Percentiles rank a stretch among this genome's conserved stretches.
Conservation (phyloP, 108 stramenopile species). For the Skeletonema marinoi region DNA sequence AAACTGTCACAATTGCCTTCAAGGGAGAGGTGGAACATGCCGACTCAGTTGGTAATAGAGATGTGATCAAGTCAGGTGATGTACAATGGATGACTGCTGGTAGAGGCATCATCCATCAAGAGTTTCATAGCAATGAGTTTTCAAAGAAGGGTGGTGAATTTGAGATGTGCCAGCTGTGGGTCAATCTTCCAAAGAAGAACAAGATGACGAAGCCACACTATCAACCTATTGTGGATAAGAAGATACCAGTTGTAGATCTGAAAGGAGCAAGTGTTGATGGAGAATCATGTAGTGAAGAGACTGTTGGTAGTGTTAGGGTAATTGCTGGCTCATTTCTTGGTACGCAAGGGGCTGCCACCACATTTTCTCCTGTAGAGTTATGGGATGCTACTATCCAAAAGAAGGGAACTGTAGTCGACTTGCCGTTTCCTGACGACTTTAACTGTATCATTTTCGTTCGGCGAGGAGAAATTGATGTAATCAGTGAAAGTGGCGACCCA, state of each 20-base stretch:
- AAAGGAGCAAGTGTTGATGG: constrained; percentile 22
- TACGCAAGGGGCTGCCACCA: constrained; percentile 70
- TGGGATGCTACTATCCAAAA: constrained; percentile 74
- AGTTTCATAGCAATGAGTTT: constrained; percentile 78
- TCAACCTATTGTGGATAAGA: constrained; percentile 66
- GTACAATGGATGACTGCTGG: constrained; percentile 98
- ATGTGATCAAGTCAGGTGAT: constrained; percentile 77
- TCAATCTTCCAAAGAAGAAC: constrained; percentile 77
- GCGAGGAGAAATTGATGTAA: constrained; percentile 56
- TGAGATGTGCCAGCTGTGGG: constrained; percentile 92
- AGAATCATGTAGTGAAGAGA: constrained; percentile 8
- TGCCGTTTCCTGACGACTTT: constrained; percentile 68
- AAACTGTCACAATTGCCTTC: constrained; percentile 92
- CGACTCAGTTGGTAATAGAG: constrained; percentile 80
- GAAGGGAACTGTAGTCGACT: constrained; percentile 52
- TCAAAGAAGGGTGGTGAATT: constrained; percentile 64
- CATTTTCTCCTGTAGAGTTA: constrained; percentile 82
- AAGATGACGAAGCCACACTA: constrained; percentile 91
- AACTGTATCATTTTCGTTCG: constrained; percentile 84
- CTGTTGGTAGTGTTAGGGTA: constrained; percentile 59
- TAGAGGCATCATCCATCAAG: constrained; percentile 90
- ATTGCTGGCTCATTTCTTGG: constrained; percentile 77
- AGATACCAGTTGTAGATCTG: constrained; percentile 68
- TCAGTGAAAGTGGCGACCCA: constrained; percentile 41
- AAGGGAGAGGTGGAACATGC: constrained; percentile 90